Conservation (phyloP, 2,329 filamentous ascomycete species). For the Blumeria graminis region DNA sequence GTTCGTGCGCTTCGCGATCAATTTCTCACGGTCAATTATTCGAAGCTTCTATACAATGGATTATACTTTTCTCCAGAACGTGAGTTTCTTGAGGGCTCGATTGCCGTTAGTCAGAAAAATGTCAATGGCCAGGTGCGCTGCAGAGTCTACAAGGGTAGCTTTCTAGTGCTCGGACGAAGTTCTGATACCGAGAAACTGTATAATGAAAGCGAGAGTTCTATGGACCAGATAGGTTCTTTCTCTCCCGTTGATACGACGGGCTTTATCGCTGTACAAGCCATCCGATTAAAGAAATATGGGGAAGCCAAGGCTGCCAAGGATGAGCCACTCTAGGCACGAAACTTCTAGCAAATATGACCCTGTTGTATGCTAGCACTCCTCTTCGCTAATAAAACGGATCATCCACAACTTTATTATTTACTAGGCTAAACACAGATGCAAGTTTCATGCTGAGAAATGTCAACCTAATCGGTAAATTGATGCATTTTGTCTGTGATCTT, state of each 20-base stretch:
- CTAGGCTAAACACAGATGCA: too few species aligned
- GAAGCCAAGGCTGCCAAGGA: conserved; percentile 61
- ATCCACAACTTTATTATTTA: too few species aligned
- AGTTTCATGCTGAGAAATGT: too few species aligned
- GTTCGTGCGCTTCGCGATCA: conserved; percentile 46
- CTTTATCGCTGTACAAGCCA: conserved; percentile 21
- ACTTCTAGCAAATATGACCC: too few species aligned
- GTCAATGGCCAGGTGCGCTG: conserved; percentile 38
- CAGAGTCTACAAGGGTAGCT: conserved; percentile 41
- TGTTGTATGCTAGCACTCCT: too few species aligned
- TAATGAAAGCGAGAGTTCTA: conserved; percentile 36
- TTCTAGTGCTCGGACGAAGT: conserved; percentile 32
- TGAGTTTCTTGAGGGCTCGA: conserved; percentile 43
- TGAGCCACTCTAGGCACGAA: conserved; percentile 19
- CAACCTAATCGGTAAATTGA: too few species aligned
- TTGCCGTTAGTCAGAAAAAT: conserved; percentile 32
- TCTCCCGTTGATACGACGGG: conserved; percentile 39
- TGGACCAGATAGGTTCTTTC: conserved; percentile 50
- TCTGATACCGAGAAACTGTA: conserved; percentile 46
- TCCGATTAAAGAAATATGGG: conserved; percentile 25
- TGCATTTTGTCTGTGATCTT: too few species aligned
- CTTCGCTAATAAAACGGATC: too few species aligned
- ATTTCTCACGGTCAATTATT: conserved; percentile 41
- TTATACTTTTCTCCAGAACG: conserved; percentile 45
- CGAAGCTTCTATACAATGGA: conserved; percentile 34